Base-by-base conservation (phyloP, 768 basidiomycete genomes). In the Pisolithus marmoratus region DNA sequence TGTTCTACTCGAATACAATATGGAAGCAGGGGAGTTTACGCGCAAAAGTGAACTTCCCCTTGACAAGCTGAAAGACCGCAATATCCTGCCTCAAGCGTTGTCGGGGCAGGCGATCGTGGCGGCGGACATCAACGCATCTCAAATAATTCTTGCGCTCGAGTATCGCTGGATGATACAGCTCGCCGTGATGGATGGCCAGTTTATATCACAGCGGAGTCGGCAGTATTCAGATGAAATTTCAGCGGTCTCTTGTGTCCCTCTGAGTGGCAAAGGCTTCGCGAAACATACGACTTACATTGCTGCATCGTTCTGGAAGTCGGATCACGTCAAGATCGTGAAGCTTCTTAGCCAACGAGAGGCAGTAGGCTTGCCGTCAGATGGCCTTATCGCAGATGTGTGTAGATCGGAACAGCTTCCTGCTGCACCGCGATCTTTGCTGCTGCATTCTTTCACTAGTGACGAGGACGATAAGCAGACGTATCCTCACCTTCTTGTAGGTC, bases 241-340 rank as follows among this genome's bases (percentile, higher is more conserved):
- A 9, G 78, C 85, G 0, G 69, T 94, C 31, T 84, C 85, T 0
- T 82, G 89, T 57, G 62, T 73, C 3, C 82, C 85, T 0, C 60
- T 81, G 17, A 78, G 27, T 27, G 24, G 24, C 8, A 45, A 85
- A 56, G 60, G 71, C 1, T 56, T 63, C 9, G 75, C 75, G 56
- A 62, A 67, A 29, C 82, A 73, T 49, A 66, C 87, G 1, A 66
- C 66, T 9, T 58, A 77, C 48, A 66, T 87, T 24, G 80, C 77
- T 0, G 81, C 87, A n/a, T 81, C 84, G 0, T 88, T 88, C 58
- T 95, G 93, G 91, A 77, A 76, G 20, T 77, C 79, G 3, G 85
- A 85, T 57, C 59, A 66, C 8, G 74, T 93, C 38, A 75, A 83
- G 58, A 67, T 93, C 15, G 11, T 47, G 9, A 34, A 9, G 31